A percentile compares a stretch with the other conserved stretches of the same genome.
Conservation (phyloP, 495 filamentous ascomycete species). For the Daldinia concentrica region DNA sequence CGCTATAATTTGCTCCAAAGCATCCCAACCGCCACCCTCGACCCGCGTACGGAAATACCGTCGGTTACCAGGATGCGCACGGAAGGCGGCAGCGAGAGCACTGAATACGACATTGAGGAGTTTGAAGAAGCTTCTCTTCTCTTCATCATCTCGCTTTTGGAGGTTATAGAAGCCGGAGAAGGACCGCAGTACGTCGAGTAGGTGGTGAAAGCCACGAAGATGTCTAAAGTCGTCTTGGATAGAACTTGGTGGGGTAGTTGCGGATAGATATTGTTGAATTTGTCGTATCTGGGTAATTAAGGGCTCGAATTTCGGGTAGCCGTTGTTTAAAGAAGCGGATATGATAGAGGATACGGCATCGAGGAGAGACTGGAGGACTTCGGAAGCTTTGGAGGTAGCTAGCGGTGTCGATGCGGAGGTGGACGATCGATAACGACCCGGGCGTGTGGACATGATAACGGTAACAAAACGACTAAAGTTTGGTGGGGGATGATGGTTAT, state of each 20-base stretch:
- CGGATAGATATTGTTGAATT: slow-evolving; percentile 59
- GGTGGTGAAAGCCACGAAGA: slow-evolving; percentile 77
- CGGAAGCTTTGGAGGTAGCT: slow-evolving; percentile 64
- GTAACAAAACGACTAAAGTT: slow-evolving; percentile 32
- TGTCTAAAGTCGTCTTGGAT: slow-evolving; percentile 84
- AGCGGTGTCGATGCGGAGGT: slow-evolving; percentile 65
- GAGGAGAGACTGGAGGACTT: slow-evolving; percentile 68
- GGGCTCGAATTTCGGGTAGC: slow-evolving; percentile 54
- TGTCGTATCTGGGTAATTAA: slow-evolving; percentile 54
- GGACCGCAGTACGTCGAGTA: slow-evolving; percentile 72
- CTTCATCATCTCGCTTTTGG: slow-evolving; percentile 63
- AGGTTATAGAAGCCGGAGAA: slow-evolving; percentile 78
- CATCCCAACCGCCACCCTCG: slow-evolving; percentile 77
- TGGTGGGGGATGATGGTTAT: slow-evolving; percentile 24
- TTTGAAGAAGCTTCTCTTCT: slow-evolving; percentile 70
- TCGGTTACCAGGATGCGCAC: slow-evolving; percentile 84
- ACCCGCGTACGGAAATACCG: slow-evolving; percentile 82
- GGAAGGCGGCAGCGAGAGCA: slow-evolving; percentile 78
- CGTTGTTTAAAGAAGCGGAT: slow-evolving; percentile 30
- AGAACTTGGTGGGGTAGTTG: slow-evolving; percentile 52
- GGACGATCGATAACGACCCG: slow-evolving; percentile 68
- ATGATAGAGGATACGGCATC: slow-evolving; percentile 57
- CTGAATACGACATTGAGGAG: slow-evolving; percentile 75
- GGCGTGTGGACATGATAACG: slow-evolving; percentile 56
- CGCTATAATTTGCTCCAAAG: slow-evolving; percentile 74